Evolutionary conservation across 2,329 filamentous ascomycete genomes (phyloP).

Genomic region (Hypoxylon sp.): DNA sequence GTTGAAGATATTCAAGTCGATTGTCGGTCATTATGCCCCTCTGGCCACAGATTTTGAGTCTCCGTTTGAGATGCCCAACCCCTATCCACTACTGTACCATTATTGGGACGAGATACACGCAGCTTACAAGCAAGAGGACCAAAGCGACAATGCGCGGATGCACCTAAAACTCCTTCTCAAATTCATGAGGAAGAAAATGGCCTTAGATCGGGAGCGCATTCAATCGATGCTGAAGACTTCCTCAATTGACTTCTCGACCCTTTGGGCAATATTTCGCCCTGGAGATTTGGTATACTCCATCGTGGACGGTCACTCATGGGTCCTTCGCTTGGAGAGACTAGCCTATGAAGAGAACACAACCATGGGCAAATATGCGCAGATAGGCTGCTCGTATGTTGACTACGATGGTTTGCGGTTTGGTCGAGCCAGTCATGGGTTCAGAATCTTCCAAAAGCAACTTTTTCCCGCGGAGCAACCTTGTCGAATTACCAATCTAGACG

Average conservation of each 20-base stretch:
- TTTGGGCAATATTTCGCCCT: slow-evolving; percentile 44
- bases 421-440: slow-evolving; percentile 18
- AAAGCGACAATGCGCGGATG: slow-evolving; percentile 27
- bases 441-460: slow-evolving; percentile 32
- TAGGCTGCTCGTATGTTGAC: slow-evolving; percentile 44
- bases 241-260: slow-evolving; percentile 34
- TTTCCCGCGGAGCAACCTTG: slow-evolving; percentile 2
- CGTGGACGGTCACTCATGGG: slow-evolving; percentile 35
- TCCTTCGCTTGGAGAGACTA: slow-evolving; percentile 11
- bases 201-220: slow-evolving; percentile 31
- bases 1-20: slow-evolving; percentile 36
- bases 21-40: slow-evolving; percentile 34
- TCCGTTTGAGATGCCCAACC: slow-evolving; percentile 38
- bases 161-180: slow-evolving; percentile 45
- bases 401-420: slow-evolving; percentile 39
- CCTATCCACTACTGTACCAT: slow-evolving; percentile 23
- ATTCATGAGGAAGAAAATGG: slow-evolving; percentile 44
- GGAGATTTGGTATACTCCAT: slow-evolving; percentile 37
- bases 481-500: not conserved
- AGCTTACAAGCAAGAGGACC: slow-evolving; percentile 21
- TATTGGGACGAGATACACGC: slow-evolving; percentile 43
- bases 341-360: slow-evolving; percentile 1
- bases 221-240: slow-evolving; percentile 31
- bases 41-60: slow-evolving; percentile 41
- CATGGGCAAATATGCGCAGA: slow-evolving; percentile 25